Conservation (phyloP, 1,284 basidiomycete species). For the Cutaneotrichosporon sp. region DNA sequence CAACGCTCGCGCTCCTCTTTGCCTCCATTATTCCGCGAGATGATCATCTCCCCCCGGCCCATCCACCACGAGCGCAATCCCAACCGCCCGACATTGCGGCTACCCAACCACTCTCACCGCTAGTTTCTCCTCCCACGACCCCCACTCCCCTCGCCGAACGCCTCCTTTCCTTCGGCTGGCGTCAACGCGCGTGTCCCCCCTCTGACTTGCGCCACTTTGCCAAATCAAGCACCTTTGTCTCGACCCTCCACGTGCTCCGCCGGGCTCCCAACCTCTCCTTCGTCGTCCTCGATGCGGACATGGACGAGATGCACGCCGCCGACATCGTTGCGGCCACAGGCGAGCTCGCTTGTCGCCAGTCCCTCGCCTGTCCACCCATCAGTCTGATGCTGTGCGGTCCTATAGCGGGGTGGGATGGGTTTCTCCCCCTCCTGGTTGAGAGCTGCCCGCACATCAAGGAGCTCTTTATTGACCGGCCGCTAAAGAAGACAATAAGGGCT, state of each 20-base stretch:
- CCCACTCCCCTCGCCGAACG: slow-evolving; percentile 22
- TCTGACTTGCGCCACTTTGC: slow-evolving; percentile 27
- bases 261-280: slow-evolving; percentile 35
- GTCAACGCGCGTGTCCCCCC: slow-evolving; percentile 37
- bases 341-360: slow-evolving; percentile 24
- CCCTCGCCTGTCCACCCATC: slow-evolving; percentile 19
- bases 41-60: background rate
- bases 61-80: background rate
- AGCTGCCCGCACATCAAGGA: slow-evolving; percentile 38
- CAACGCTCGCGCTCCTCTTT: slow-evolving; percentile 40
- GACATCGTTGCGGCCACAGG: slow-evolving; percentile 31
- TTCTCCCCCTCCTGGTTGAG: slow-evolving; percentile 31
- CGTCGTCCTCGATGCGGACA: slow-evolving; percentile 41
- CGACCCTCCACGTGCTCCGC: slow-evolving; percentile 33
- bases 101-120: background rate
- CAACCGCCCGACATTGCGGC: background rate
- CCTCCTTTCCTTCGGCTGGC: slow-evolving; percentile 41
- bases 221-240: slow-evolving; percentile 37
- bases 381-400: slow-evolving; percentile 44
- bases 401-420: slow-evolving; percentile 35
- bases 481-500: slow-evolving; percentile 26
- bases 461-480: slow-evolving; percentile 41
- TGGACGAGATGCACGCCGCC: slow-evolving; percentile 29
- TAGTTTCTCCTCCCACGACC: slow-evolving; percentile 6
- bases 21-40: slow-evolving; percentile 25